Evolutionary conservation across 495 filamentous ascomycete species (phyloP).

Genomic region (Podospora bellae-mahoneyi): DNA sequence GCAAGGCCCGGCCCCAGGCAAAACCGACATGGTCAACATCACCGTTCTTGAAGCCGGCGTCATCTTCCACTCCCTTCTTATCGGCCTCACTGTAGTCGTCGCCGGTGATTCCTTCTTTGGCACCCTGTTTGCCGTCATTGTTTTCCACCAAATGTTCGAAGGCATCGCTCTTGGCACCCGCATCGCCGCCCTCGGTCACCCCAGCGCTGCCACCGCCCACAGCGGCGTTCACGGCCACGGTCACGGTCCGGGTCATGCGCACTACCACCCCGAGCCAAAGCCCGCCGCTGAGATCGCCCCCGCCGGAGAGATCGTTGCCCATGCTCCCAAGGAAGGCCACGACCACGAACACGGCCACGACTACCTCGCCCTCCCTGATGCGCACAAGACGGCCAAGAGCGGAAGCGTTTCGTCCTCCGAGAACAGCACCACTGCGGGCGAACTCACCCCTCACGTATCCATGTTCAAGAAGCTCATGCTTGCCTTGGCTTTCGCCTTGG

Average conservation of each 20-base stretch:
- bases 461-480: conserved; percentile 45
- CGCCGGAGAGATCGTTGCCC: not conserved
- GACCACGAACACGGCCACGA: not conserved
- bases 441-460: conserved; percentile 20
- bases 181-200: conserved; percentile 55
- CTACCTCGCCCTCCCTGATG: not conserved
- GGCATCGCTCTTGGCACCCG: conserved; percentile 67
- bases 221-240: conserved; percentile 6
- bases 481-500: conserved; percentile 50
- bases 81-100: conserved; percentile 58
- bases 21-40: conserved; percentile 51
- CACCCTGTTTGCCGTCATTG: conserved; percentile 55
- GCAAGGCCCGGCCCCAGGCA: conserved; percentile 1
- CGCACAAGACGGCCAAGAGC: not conserved
- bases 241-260: conserved; percentile 14
- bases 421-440: not conserved
- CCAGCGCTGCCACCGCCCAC: conserved; percentile 10
- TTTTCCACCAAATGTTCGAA: conserved; percentile 74
- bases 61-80: conserved; percentile 66
- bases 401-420: not conserved
- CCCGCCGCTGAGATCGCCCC: not conserved
- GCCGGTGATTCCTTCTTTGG: conserved; percentile 54
- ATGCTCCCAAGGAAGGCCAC: not conserved
- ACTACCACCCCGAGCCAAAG: conserved; percentile 19
- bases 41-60: conserved; percentile 67